Evolutionary conservation across 1,284 basidiomycete species (phyloP).

Genomic region (Ustilago loliicola): DNA sequence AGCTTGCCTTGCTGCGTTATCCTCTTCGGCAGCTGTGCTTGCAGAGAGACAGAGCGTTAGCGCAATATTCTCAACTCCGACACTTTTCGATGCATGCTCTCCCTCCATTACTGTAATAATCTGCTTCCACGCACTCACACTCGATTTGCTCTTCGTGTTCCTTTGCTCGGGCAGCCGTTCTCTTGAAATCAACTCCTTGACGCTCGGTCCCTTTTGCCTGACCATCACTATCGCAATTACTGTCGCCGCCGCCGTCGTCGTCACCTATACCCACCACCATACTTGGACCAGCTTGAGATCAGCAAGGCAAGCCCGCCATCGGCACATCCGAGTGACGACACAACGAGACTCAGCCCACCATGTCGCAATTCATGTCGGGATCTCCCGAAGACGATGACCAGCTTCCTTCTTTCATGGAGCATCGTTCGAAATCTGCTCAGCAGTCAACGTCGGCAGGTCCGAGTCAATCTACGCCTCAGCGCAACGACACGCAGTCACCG

Average conservation of each 20-base stretch:
- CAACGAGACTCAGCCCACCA: conserved; percentile 4
- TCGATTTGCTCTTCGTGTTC: too few relatives aligned
- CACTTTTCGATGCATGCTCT: too few relatives aligned
- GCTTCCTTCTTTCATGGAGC: conserved; percentile 45
- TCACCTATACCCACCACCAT: not conserved
- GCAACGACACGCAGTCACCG: conserved; percentile 26
- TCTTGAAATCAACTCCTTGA: too few relatives aligned
- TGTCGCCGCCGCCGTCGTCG: not conserved
- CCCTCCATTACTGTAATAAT: too few relatives aligned
- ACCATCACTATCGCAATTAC: not conserved
- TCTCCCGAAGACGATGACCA: conserved; percentile 47
- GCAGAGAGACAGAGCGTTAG: too few relatives aligned
- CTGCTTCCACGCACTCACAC: too few relatives aligned
- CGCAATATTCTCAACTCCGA: too few relatives aligned
- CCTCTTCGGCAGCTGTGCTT: too few relatives aligned
- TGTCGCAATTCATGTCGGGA: conserved; percentile 45
- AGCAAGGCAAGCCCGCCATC: not conserved
- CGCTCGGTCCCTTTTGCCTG: not conserved
- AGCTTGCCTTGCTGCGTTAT: too few relatives aligned
- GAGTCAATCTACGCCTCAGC: conserved; percentile 21
- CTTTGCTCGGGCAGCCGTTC: too few relatives aligned
- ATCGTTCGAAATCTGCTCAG: conserved; percentile 9
- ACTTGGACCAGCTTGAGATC: not conserved
- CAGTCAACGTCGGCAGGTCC: conserved; percentile 25
- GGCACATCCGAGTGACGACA: not conserved